phyloP scores from a whole-genome alignment of 345 rosid species.

The Orychophragmus violaceus region DNA sequence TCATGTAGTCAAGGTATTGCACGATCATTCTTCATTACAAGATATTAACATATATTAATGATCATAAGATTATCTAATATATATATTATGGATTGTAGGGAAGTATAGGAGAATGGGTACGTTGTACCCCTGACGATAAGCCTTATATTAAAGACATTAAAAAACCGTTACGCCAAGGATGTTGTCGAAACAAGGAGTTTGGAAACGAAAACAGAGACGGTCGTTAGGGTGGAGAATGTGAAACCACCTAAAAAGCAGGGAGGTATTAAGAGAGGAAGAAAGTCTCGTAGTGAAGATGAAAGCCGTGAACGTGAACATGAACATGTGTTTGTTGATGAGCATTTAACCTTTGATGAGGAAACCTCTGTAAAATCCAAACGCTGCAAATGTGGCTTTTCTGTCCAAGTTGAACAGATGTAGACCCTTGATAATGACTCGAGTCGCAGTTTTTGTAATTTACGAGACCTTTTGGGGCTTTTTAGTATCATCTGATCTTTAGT shows the following conservation, averaged over 20 bases:
- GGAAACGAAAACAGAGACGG: slow-evolving; percentile 6
- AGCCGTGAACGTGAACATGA: slow-evolving; percentile 22
- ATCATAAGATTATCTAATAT: slow-evolving; percentile 46
- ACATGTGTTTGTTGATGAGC: slow-evolving; percentile 55
- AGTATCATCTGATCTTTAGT: not conserved
- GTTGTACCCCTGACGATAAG: too few relatives aligned
- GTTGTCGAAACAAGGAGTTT: not conserved
- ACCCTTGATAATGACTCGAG: not conserved
- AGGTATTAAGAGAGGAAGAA: slow-evolving; percentile 15
- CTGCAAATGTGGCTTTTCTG: slow-evolving; percentile 70
- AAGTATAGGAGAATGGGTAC: too few relatives aligned
- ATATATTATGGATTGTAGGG: too few relatives aligned
- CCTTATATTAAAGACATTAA: too few relatives aligned
- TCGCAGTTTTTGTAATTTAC: not conserved
- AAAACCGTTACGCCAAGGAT: slow-evolving; percentile 38
- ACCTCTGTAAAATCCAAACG: slow-evolving; percentile 52
- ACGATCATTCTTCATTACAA: not conserved
- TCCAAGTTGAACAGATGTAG: slow-evolving; percentile 78
- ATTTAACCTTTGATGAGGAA: slow-evolving; percentile 48
- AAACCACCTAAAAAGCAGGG: slow-evolving; percentile 15
- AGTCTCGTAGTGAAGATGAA: slow-evolving; percentile 4
- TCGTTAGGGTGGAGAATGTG: not conserved
- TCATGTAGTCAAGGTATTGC: slow-evolving; percentile 4
- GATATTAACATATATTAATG: not conserved
- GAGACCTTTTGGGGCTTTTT: not conserved